Evolutionary conservation across 2,329 filamentous ascomycete genomes (phyloP).

Genomic region (Blastomyces silverae): DNA sequence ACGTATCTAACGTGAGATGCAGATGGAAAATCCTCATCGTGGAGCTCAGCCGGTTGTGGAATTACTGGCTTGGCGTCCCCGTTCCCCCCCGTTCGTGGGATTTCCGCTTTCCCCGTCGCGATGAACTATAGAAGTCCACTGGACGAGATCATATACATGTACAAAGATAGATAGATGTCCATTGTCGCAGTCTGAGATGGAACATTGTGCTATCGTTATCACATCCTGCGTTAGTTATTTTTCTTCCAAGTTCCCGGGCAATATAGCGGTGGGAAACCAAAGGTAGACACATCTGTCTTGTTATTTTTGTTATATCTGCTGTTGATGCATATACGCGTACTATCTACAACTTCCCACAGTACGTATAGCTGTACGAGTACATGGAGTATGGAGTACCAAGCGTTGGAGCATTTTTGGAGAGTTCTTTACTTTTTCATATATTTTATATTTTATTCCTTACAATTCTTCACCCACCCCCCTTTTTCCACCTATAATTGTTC

Average conservation of each 20-base stretch:
- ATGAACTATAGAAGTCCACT: slow-evolving; percentile 37
- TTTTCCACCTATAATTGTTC: not conserved
- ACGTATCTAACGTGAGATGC: slow-evolving; percentile 20
- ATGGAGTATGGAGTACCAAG: not conserved
- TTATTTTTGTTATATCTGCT: not conserved
- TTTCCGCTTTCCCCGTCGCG: slow-evolving; percentile 40
- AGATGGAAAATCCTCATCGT: slow-evolving; percentile 49
- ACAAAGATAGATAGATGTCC: not conserved
- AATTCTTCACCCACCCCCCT: not conserved
- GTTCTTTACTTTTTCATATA: not conserved
- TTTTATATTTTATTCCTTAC: not conserved
- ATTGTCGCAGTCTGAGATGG: not conserved
- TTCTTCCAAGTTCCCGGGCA: not conserved
- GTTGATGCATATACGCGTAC: not conserved
- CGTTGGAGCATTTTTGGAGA: not conserved
- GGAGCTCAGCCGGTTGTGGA: slow-evolving; percentile 52
- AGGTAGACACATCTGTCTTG: not conserved
- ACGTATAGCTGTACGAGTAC: not conserved
- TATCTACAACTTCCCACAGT: not conserved
- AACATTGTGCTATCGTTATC: not conserved
- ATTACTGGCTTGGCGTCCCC: slow-evolving; percentile 58
- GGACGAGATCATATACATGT: not conserved
- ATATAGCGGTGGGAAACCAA: not conserved
- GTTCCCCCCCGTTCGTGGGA: slow-evolving; percentile 53
- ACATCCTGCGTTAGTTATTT: not conserved